phyloP scores from a whole-genome alignment of 768 basidiomycete species.

The Ramaria sp. region DNA sequence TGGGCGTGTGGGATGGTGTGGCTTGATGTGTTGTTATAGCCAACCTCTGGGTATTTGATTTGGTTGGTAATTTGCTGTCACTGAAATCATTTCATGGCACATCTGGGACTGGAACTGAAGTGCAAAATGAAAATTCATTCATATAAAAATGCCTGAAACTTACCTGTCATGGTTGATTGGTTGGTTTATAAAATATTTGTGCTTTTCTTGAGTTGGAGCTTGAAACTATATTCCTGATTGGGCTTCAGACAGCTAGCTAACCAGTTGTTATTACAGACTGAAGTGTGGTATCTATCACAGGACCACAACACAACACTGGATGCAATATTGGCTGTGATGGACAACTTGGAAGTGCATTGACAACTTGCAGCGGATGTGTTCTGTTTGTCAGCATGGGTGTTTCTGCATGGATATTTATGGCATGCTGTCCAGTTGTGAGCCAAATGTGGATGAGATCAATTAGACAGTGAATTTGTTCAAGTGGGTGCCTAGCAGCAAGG shows the following conservation, averaged over 20 bases:
- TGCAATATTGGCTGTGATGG: background rate
- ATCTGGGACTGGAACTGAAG: too few relatives aligned
- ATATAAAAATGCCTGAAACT: too few relatives aligned
- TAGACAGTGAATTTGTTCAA: conserved; percentile 40
- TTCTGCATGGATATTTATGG: conserved; percentile 69
- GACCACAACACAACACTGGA: conserved; percentile 3
- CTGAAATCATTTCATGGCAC: too few relatives aligned
- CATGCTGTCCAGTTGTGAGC: conserved; percentile 65
- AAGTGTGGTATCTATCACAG: conserved; percentile 6
- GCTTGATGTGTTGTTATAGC: too few relatives aligned
- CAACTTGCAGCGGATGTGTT: conserved; percentile 40
- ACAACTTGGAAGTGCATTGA: conserved; percentile 21
- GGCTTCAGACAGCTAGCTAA: background rate
- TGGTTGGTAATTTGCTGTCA: too few relatives aligned
- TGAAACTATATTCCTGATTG: background rate
- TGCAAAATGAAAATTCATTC: too few relatives aligned
- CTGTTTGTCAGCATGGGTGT: conserved; percentile 65
- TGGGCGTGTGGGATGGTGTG: too few relatives aligned
- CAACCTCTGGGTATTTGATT: too few relatives aligned
- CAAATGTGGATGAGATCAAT: conserved; percentile 57
- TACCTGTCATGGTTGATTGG: too few relatives aligned
- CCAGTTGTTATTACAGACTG: background rate
- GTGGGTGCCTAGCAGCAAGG: conserved; percentile 25
- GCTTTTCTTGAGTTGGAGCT: too few relatives aligned
- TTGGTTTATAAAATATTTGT: too few relatives aligned